These are phyloP conservation scores for Stemphylium lycopersici DNA, from an alignment of 2,329 filamentous ascomycete genomes.

Conservation along the genomic window DNA sequence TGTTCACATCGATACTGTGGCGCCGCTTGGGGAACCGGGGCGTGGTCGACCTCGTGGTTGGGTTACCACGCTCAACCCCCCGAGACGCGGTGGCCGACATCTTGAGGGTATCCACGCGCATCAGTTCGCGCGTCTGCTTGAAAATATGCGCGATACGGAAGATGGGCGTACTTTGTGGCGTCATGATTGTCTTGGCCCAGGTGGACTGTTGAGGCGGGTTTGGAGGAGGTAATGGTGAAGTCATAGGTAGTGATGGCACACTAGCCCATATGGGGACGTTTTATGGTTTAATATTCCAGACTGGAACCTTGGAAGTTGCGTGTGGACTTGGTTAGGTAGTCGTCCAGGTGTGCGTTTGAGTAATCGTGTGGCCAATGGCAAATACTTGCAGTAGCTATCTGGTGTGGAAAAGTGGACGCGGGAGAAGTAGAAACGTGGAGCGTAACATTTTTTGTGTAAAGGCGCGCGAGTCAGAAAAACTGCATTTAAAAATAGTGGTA, in stretches of 20 bases:
- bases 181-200: no score
- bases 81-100: constrained; percentile 21
- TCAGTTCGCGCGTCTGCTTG: constrained; percentile 13
- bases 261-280: no score
- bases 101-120: not conserved
- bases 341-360: not conserved
- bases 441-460: no score
- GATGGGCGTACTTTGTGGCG: not conserved
- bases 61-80: constrained; percentile 17
- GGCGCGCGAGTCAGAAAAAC: no score
- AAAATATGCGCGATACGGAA: constrained; percentile 4
- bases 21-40: constrained; percentile 23
- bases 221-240: not conserved
- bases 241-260: no score
- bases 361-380: not conserved
- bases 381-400: not conserved
- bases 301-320: not conserved
- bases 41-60: constrained; percentile 20
- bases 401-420: not conserved
- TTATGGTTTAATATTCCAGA: not conserved
- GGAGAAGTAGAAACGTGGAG: not conserved
- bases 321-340: not conserved
- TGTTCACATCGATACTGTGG: constrained; percentile 32
- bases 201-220: not conserved
- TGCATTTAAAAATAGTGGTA: not conserved